phyloP scores from a whole-genome alignment of 306 rosid species.

The Casuarina equisetifolia region DNA sequence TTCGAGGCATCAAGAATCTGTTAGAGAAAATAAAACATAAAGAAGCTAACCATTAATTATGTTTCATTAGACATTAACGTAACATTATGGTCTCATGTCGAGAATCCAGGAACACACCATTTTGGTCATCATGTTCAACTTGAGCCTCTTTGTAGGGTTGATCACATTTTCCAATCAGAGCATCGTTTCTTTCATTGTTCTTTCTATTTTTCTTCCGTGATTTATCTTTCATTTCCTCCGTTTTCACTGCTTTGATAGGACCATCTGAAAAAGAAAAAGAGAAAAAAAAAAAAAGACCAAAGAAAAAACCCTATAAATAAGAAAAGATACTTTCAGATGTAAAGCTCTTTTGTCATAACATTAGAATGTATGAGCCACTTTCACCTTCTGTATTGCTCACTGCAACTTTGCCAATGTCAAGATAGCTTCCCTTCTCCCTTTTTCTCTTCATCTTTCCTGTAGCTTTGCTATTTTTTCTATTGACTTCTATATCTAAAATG shows the following conservation, averaged over 20 bases:
- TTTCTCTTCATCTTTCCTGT: slow-evolving; percentile 41
- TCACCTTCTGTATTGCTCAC: slow-evolving; percentile 37
- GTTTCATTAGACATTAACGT: neutral
- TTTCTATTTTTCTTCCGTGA: slow-evolving; percentile 33
- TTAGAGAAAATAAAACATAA: neutral
- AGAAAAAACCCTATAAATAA: slow-evolving; percentile 6
- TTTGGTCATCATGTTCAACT: slow-evolving; percentile 30
- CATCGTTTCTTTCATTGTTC: slow-evolving; percentile 22
- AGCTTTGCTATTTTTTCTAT: slow-evolving; percentile 10
- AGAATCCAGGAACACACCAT: slow-evolving; percentile 35
- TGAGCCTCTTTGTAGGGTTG: slow-evolving; percentile 4
- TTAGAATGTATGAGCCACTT: neutral
- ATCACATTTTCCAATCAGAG: slow-evolving; percentile 18
- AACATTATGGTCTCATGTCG: neutral
- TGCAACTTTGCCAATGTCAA: slow-evolving; percentile 21
- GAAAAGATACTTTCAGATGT: neutral
- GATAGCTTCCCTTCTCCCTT: slow-evolving; percentile 31
- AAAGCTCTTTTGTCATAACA: neutral
- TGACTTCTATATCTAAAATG: slow-evolving; percentile 9
- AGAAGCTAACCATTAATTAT: neutral
- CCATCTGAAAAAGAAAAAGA: slow-evolving; percentile 25
- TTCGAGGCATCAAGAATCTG: neutral
- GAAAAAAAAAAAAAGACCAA: too few relatives aligned
- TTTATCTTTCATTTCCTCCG: slow-evolving; percentile 27
- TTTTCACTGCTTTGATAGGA: slow-evolving; percentile 13